Conservation (phyloP, 768 basidiomycete genomes). For the Collybia sordida region DNA sequence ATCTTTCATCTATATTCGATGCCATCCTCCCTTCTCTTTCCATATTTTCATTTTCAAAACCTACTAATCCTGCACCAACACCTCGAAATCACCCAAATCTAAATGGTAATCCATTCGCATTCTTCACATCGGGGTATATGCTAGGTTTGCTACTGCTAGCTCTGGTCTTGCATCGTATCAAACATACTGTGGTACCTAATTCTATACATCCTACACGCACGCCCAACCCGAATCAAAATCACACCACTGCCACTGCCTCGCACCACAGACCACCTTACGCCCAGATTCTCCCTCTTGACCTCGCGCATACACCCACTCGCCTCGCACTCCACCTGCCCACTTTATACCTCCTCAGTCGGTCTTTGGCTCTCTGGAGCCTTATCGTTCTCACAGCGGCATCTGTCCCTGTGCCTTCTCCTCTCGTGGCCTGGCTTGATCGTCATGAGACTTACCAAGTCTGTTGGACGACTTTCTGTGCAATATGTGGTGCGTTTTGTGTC, state of each 20-base stretch:
- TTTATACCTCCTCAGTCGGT: conserved; percentile 56
- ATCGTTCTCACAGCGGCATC: conserved; percentile 59
- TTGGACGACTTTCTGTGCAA: conserved; percentile 71
- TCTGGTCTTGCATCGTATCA: conserved; percentile 71
- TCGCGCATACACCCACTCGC: conserved; percentile 59
- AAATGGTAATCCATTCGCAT: conserved; percentile 68
- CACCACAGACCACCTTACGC: background rate
- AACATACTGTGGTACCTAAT: conserved; percentile 71
- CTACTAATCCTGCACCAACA: too few relatives aligned
- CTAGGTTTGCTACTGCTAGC: conserved; percentile 67
- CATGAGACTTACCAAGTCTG: conserved; percentile 64
- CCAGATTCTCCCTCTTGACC: conserved; percentile 36
- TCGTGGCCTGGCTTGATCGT: conserved; percentile 45
- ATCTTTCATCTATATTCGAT: too few relatives aligned
- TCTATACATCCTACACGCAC: background rate
- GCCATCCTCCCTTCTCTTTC: too few relatives aligned
- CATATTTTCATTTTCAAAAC: too few relatives aligned
- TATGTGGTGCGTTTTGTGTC: conserved; percentile 63
- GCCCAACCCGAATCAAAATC: too few relatives aligned
- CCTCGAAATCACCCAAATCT: conserved; percentile 4
- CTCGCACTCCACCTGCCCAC: conserved; percentile 62
- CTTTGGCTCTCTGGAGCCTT: conserved; percentile 56
- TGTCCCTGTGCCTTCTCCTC: conserved; percentile 24
- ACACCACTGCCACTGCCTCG: conserved; percentile 34
- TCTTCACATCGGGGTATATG: conserved; percentile 75